Base-by-base conservation (phyloP, 228 moss, liverwort and hornwort species). In the Sphagnum fallax region DNA sequence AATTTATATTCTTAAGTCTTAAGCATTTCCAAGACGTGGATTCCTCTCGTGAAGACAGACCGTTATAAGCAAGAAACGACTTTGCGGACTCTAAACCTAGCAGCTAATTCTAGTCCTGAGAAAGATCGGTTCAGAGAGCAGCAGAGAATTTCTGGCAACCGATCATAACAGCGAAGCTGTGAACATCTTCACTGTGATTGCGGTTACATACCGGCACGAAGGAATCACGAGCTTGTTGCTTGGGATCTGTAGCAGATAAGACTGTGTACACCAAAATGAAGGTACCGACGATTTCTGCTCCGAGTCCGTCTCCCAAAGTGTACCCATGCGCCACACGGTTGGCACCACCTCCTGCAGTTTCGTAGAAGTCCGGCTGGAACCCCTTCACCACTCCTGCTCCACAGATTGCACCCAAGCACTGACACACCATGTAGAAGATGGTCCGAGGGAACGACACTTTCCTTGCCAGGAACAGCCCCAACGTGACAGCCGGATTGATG, bases 401-500 rank as follows among this genome's bases (percentile, higher is more conserved):
- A 8, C 82, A 82, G 0, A 82, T 82, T 10, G 78, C 82, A n/a
- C 78, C 82, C 65, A 82, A 63, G 73, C 82, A 84, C 61, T 84
- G 84, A 60, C 73, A 73, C 2, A 81, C 16, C 47, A 84, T 55
- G 74, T 84, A 84, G 51, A 76, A 50, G 60, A 84, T 32, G 1
- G 75, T 1, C 6, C 84, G 52, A 6, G 80, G 75, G 52, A 84
- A 77, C 9, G 84, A 77, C 73, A 84, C 81, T 75, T 81, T 84
- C 4, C 84, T 66, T 4, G 84, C 84, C 0, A 84, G 55, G 58
- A 84, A 84, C 10, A 84, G 60, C 0, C 84, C 84, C 60, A 84
- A 81, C 0, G 84, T 84, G 64, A 84, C 78, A 1, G 84, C 84
- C 9, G 84, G 84, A 52, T 84, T 84, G 6, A 84, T 84, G 64